Percentiles rank a stretch among this genome's conserved stretches.
phyloP scores from a whole-genome alignment of 176 grass and related monocot species.

The Oryza nivara region DNA sequence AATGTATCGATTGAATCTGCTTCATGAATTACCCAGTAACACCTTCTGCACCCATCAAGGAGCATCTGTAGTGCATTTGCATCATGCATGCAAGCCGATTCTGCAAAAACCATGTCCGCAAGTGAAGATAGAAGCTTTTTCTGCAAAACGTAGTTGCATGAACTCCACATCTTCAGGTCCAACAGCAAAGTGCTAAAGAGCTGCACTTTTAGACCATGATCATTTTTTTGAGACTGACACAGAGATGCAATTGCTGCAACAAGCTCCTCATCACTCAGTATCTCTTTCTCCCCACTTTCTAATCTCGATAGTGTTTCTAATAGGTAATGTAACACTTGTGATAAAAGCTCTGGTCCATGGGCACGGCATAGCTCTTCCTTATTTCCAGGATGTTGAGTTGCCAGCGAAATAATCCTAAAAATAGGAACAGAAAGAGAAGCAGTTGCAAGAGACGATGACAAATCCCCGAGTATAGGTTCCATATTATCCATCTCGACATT shows the following conservation, averaged over 20 bases:
- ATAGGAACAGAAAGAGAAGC: constrained; percentile 85
- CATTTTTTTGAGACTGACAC: constrained; percentile 64
- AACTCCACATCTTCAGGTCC: constrained; percentile 85
- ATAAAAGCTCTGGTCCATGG: constrained; percentile 76
- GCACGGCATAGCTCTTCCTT: constrained; percentile 71
- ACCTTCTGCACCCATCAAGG: constrained; percentile 86
- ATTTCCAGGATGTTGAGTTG: constrained; percentile 81
- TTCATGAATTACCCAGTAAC: constrained; percentile 77
- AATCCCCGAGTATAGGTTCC: constrained; percentile 83
- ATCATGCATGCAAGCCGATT: constrained; percentile 67
- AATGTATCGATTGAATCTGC: constrained; percentile 75
- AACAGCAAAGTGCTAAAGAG: constrained; percentile 77
- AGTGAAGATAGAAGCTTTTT: constrained; percentile 94
- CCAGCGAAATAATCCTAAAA: constrained; percentile 92
- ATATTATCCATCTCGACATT: constrained; percentile 88
- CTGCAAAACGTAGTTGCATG: constrained; percentile 77
- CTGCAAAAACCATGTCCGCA: constrained; percentile 84
- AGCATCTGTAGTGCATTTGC: constrained; percentile 81
- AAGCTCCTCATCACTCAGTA: constrained; percentile 70
- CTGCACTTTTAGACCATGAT: constrained; percentile 65
- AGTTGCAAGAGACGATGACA: constrained; percentile 70
- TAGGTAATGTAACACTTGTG: constrained; percentile 71
- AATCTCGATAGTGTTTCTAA: constrained; percentile 69
- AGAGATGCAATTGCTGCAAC: constrained; percentile 73
- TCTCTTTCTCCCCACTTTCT: constrained; percentile 59